Conservation (phyloP, 192 early-diverging fungal species). For the Linnemannia elongata region DNA sequence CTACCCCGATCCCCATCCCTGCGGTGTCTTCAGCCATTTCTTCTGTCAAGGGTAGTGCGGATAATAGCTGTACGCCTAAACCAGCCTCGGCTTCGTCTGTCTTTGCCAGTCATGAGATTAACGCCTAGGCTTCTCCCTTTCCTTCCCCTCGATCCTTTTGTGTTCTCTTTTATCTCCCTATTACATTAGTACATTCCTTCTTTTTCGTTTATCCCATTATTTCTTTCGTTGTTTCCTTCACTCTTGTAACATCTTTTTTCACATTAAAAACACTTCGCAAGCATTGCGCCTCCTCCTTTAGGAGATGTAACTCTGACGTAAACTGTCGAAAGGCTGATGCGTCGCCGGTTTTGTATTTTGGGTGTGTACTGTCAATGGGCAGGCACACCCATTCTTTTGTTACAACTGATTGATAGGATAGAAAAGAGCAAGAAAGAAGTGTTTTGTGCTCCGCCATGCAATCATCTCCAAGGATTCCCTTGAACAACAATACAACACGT, state of each 20-base stretch:
- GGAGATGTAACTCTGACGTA: too few species aligned
- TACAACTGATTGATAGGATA: too few species aligned
- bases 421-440: too few species aligned
- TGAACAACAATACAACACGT: too few species aligned
- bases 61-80: not conserved
- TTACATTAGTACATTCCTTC: not conserved
- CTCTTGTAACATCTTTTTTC: slow-evolving; percentile 13
- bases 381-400: too few species aligned
- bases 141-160: too few species aligned
- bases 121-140: not conserved
- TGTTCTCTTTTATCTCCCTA: not conserved
- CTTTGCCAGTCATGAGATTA: not conserved
- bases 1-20: slow-evolving; percentile 15
- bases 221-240: not conserved
- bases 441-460: too few species aligned
- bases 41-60: not conserved
- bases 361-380: too few species aligned
- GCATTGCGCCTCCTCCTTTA: not conserved
- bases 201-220: not conserved
- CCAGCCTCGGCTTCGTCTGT: not conserved
- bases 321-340: too few species aligned
- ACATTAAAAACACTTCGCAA: not conserved
- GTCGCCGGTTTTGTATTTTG: too few species aligned
- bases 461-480: too few species aligned
- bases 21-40: not conserved